Conservation (phyloP, 768 basidiomycete genomes). For the Suillus decipiens region DNA sequence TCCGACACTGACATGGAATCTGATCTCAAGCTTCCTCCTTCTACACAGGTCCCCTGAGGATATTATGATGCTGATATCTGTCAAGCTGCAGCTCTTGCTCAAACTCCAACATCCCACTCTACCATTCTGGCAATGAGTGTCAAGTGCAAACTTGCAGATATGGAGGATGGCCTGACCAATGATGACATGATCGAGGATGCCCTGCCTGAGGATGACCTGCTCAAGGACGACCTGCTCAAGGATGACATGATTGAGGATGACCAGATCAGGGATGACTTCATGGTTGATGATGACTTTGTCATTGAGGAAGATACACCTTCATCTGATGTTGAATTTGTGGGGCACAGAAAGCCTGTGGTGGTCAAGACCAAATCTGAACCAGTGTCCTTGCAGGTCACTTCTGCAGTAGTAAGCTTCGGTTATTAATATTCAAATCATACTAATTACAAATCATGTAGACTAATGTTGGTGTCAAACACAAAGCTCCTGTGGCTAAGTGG, state of each 20-base stretch:
- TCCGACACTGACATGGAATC: neutral
- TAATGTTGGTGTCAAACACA: no score
- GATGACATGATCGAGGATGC: neutral
- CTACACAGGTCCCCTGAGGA: neutral
- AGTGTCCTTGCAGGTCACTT: no score
- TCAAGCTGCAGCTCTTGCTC: neutral
- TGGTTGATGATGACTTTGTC: neutral
- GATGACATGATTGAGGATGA: no score
- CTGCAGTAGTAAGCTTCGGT: no score
- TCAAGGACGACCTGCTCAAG: no score
- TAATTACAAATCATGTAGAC: neutral
- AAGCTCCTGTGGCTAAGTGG: no score
- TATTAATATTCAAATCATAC: no score
- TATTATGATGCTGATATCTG: neutral
- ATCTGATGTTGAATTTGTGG: neutral
- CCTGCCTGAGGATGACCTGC: neutral
- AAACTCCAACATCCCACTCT: neutral
- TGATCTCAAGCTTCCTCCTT: neutral
- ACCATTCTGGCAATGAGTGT: neutral
- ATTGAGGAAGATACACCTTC: neutral
- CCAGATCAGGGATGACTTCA: no score
- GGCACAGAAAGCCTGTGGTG: neutral
- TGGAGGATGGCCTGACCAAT: neutral
- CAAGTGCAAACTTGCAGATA: neutral
- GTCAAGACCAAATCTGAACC: neutral